Conservation (phyloP, 352 stramenopile species). For the Elongisporangium prolatum region DNA sequence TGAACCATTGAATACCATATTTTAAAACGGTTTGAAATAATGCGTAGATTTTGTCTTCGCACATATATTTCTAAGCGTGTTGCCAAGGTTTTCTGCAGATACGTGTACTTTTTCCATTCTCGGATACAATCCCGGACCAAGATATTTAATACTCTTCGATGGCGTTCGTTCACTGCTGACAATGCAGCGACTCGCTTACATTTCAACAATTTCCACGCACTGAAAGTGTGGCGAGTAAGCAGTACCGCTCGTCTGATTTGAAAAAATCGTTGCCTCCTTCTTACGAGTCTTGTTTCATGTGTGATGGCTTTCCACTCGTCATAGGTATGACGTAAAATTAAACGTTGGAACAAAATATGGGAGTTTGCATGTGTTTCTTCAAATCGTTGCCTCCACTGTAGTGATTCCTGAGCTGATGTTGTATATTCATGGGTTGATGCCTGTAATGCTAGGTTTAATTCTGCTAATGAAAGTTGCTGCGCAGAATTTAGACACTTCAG, state of each 20-base stretch:
- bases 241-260: not conserved
- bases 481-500: not conserved
- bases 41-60: not conserved
- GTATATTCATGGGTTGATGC: not conserved
- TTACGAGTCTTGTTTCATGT: not conserved
- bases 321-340: not conserved
- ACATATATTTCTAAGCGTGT: not conserved
- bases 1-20: not conserved
- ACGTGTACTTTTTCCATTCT: not conserved
- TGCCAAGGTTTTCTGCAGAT: not conserved
- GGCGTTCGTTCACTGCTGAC: not conserved
- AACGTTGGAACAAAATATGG: not conserved
- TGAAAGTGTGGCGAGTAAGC: not conserved
- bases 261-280: not conserved
- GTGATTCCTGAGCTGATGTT: not conserved
- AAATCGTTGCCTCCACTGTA: not conserved
- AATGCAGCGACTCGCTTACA: not conserved
- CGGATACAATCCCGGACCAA: not conserved
- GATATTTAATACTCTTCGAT: not conserved
- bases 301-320: not conserved
- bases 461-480: not conserved
- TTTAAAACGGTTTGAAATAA: not conserved
- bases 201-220: not conserved
- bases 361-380: not conserved
- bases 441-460: not conserved